Evolutionary conservation across 108 stramenopile genomes (phyloP).

Genomic region (Conticribra guillardii): DNA sequence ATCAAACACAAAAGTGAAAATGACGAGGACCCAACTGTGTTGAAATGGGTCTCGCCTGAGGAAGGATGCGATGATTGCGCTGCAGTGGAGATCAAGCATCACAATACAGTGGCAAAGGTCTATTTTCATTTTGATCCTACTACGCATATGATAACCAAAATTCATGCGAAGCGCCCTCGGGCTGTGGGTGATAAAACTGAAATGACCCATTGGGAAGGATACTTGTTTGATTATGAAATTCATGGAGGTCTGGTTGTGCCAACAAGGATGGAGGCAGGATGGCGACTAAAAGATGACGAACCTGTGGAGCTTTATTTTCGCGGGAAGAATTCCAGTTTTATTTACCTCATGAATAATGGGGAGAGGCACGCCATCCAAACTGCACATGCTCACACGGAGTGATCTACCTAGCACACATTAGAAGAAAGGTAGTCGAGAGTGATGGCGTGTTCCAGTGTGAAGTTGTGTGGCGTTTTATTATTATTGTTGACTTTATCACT

Average conservation of each 20-base stretch:
- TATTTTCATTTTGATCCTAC: constrained; percentile 19
- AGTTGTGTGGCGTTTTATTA: no score
- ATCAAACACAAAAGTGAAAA: background rate
- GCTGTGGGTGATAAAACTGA: constrained; percentile 3
- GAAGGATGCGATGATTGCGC: constrained; percentile 12
- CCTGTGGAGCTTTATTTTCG: constrained; percentile 31
- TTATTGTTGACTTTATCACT: no score
- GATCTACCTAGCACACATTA: background rate
- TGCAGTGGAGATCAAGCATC: constrained; percentile 19
- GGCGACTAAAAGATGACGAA: constrained; percentile 9
- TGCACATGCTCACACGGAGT: constrained; percentile 5
- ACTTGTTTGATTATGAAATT: constrained; percentile 24
- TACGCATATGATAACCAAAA: constrained; percentile 19
- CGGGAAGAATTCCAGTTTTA: constrained; percentile 25
- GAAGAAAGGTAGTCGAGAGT: no score
- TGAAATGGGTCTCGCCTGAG: constrained; percentile 22
- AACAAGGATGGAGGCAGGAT: constrained; percentile 34
- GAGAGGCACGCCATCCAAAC: background rate
- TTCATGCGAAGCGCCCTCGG: constrained; percentile 21
- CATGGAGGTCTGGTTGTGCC: constrained; percentile 29
- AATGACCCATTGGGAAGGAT: constrained; percentile 21
- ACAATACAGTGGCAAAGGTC: constrained; percentile 2
- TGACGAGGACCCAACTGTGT: background rate
- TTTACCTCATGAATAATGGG: constrained; percentile 17
- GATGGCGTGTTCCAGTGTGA: no score